Percentiles rank a stretch among this genome's conserved stretches.
phyloP scores from a whole-genome alignment of 2,329 filamentous ascomycete genomes.

The Phialophora chinensis region DNA sequence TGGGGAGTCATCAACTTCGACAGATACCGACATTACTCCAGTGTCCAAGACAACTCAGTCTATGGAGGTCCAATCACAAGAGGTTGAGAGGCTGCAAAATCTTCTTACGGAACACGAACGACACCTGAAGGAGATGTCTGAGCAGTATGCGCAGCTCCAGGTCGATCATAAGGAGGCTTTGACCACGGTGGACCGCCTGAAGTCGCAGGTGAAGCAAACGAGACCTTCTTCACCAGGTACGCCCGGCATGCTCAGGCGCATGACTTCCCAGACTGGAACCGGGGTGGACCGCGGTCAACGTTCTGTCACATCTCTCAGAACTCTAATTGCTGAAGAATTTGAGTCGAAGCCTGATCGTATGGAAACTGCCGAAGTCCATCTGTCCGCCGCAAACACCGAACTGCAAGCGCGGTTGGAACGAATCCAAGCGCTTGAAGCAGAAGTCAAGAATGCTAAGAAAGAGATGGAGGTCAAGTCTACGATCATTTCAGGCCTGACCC shows the following conservation, averaged over 20 bases:
- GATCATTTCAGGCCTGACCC: conserved; percentile 90
- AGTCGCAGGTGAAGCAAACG: conserved; percentile 78
- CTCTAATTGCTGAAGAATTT: conserved; percentile 85
- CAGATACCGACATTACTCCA: conserved; percentile 50
- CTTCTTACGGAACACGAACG: conserved; percentile 78
- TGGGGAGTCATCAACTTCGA: conserved; percentile 73
- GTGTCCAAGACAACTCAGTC: conserved; percentile 32
- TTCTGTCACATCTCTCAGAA: conserved; percentile 86
- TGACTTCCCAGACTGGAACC: conserved; percentile 88
- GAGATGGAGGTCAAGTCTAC: conserved; percentile 98
- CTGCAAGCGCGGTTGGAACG: conserved; percentile 84
- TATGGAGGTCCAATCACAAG: conserved; percentile 52
- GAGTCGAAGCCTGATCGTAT: conserved; percentile 80
- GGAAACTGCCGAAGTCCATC: conserved; percentile 89
- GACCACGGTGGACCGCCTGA: conserved; percentile 87
- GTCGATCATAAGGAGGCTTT: conserved; percentile 80
- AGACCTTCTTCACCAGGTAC: conserved; percentile 58
- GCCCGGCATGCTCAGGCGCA: conserved; percentile 81
- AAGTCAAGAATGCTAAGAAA: conserved; percentile 81
- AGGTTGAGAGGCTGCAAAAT: conserved; percentile 73
- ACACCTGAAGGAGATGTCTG: conserved; percentile 72
- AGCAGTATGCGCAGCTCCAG: conserved; percentile 83
- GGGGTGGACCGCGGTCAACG: conserved; percentile 88
- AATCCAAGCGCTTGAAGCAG: conserved; percentile 86
- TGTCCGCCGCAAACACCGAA: conserved; percentile 92